Base-by-base conservation (phyloP, 768 basidiomycete genomes). In the Daedalea quercina region DNA sequence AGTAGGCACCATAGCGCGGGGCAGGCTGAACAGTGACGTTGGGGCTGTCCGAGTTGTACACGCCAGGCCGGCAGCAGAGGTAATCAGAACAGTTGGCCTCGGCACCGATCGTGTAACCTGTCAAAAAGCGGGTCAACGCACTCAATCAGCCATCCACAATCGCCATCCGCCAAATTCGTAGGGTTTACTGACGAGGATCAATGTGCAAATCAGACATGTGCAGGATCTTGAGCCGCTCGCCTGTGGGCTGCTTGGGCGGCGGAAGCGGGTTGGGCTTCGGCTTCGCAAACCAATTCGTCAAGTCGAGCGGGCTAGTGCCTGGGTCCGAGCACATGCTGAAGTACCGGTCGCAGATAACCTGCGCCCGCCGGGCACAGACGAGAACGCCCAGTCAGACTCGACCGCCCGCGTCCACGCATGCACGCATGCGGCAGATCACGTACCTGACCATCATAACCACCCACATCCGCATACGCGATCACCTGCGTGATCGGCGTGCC, bases 121-220 rank as follows among this genome's bases (percentile, higher is more conserved):
- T 7, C 45, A 19, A 43, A 9, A 25, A 28, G 28, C 25, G n/a
- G 28, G 4, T 11, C 28, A 31, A 31, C 28, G 11, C 52, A 44
- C 25, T 33, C 47, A 49, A 15, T 19, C n/a, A 31, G 3, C 46
- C 46, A 8, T 47, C 4, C 6, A 3, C 15, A 24, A 8, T 19
- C 45, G 44, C 42, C 34, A 34, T 13, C 40, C 49, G 0, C 9
- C 28, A n/a, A 24, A 15, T 28, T 23, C 23, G n/a, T 24, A 45
- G n/a, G n/a, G 13, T 8, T 31, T 13, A 60, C 76, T 46, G 58
- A 84, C 86, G 76, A 35, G 87, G 82, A 65, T 90, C 87, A 47
- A 90, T 67, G 64, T 89, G 88, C 52, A 87, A 73, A 61, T 90
- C 87, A 1, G 85, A 87, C n/a, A 90, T 52, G 63, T 90, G 88